These are phyloP conservation scores for Uronychia binucleata DNA, from an alignment of 73 alveolate genomes.

Conservation along the genomic window DNA sequence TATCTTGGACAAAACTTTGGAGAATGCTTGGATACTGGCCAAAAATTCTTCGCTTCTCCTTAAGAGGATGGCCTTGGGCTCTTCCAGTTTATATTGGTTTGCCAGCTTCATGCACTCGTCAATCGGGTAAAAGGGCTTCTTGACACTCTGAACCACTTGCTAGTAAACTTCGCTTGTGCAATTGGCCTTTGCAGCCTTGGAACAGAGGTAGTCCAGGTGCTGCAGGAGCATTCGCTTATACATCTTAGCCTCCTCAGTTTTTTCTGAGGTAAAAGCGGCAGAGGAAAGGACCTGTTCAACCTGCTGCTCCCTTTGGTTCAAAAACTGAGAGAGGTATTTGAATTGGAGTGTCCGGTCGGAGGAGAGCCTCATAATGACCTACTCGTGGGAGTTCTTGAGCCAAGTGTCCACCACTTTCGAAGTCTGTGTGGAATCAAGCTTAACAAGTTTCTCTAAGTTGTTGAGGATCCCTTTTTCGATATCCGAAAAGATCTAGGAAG, in stretches of 20 bases:
- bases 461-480: constrained; percentile 18
- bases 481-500: not conserved
- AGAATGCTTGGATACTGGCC: constrained; percentile 16
- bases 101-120: constrained; percentile 29
- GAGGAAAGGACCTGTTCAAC: constrained; percentile 23
- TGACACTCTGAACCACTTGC: constrained; percentile 17
- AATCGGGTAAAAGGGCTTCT: constrained; percentile 37
- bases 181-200: not conserved
- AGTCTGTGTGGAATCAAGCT: constrained; percentile 21
- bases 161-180: not conserved
- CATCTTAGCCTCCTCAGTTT: constrained; percentile 36
- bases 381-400: constrained; percentile 50
- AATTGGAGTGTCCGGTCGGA: constrained; percentile 32
- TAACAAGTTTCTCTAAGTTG: constrained; percentile 28
- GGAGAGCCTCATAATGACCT: constrained; percentile 37
- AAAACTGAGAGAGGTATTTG: constrained; percentile 29
- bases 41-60: constrained; percentile 32
- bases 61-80: constrained; percentile 21
- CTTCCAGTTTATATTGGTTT: constrained; percentile 8
- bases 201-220: constrained; percentile 28
- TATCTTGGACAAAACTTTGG: constrained; percentile 12
- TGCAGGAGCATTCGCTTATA: constrained; percentile 8
- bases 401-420: constrained; percentile 48
- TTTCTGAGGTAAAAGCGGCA: constrained; percentile 6
- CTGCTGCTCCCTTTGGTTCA: constrained; percentile 30